A percentile compares a stretch with the other conserved stretches of the same genome.
phyloP scores from a whole-genome alignment of 345 rosid species.

The Brassica juncea region DNA sequence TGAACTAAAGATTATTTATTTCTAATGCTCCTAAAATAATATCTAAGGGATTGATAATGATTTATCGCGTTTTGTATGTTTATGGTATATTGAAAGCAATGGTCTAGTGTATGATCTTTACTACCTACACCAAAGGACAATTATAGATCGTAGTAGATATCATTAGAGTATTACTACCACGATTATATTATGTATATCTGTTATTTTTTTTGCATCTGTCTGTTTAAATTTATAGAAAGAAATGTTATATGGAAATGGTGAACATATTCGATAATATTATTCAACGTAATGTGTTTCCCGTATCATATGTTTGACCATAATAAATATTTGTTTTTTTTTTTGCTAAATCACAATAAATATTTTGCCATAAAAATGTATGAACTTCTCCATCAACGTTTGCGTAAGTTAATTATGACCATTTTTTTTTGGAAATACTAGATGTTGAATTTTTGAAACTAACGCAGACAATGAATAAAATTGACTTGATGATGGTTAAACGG shows the following conservation, averaged over 20 bases:
- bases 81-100: slow-evolving; percentile 49
- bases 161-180: neutral
- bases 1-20: too few species aligned
- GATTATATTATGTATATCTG: neutral
- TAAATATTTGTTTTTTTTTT: too few species aligned
- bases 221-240: neutral
- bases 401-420: neutral
- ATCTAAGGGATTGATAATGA: neutral
- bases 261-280: neutral
- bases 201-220: neutral
- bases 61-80: neutral
- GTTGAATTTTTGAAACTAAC: slow-evolving; percentile 4
- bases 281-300: neutral
- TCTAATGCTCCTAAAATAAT: too few species aligned
- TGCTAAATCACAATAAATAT: neutral
- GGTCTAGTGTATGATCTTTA: slow-evolving; percentile 13
- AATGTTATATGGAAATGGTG: neutral
- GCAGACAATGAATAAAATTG: neutral
- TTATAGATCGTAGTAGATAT: neutral
- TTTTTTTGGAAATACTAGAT: neutral
- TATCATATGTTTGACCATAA: slow-evolving; percentile 2
- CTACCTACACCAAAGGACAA: neutral
- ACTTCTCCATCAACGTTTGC: neutral
- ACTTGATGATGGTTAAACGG: neutral
- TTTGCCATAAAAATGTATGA: neutral